Evolutionary conservation across 306 rosid genomes (phyloP).

Genomic region (Sophora flavescens): DNA sequence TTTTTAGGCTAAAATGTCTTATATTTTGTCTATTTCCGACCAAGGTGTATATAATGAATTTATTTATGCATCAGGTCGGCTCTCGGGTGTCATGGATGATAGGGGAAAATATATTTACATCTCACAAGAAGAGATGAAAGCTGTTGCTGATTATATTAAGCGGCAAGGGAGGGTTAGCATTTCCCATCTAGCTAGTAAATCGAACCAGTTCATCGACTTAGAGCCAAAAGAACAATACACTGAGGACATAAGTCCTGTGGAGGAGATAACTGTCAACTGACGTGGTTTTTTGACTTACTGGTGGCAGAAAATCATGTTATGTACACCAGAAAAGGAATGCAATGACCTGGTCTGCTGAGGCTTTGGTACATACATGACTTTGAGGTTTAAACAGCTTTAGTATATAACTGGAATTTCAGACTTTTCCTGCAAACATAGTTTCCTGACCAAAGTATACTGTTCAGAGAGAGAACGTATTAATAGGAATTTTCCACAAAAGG

Average conservation of each 20-base stretch:
- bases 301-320: slow-evolving; percentile 37
- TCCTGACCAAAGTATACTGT: slow-evolving; percentile 13
- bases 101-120: slow-evolving; percentile 95
- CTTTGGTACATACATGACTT: slow-evolving; percentile 40
- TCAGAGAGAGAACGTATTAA: background rate
- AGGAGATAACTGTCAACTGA: slow-evolving; percentile 74
- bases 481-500: slow-evolving; percentile 4
- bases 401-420: slow-evolving; percentile 32
- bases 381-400: slow-evolving; percentile 40
- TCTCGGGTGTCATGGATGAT: slow-evolving; percentile 98
- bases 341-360: slow-evolving; percentile 16
- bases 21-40: background rate
- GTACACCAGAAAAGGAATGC: slow-evolving; percentile 22
- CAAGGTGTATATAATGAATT: slow-evolving; percentile 16
- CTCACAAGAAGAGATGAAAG: slow-evolving; percentile 94
- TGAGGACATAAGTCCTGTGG: slow-evolving; percentile 63
- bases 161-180: slow-evolving; percentile 95
- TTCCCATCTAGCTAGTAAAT: slow-evolving; percentile 92
- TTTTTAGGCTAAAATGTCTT: background rate
- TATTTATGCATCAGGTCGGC: slow-evolving; percentile 65
- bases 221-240: slow-evolving; percentile 79
- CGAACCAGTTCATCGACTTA: slow-evolving; percentile 97
- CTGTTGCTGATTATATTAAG: slow-evolving; percentile 90
- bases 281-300: slow-evolving; percentile 19
- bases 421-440: slow-evolving; percentile 1